phyloP scores from a whole-genome alignment of 495 filamentous ascomycete species.

The Penicillium cataractarum region DNA sequence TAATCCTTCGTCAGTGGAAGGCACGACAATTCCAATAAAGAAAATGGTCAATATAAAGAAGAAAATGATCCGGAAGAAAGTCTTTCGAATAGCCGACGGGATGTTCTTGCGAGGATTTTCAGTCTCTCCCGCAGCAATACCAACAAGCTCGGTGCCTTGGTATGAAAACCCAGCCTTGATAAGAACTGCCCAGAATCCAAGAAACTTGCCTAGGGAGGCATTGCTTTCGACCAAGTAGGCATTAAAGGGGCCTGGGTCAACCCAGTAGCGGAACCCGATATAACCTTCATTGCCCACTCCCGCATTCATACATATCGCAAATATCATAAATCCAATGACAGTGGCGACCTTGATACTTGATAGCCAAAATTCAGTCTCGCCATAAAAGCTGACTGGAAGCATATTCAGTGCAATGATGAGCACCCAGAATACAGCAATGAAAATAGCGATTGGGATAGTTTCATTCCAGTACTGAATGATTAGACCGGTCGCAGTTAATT shows the following conservation, averaged over 20 bases:
- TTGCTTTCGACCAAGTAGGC: conserved; percentile 59
- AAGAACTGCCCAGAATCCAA: conserved; percentile 41
- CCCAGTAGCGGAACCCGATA: conserved; percentile 63
- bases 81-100: conserved; percentile 64
- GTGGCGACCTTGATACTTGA: conserved; percentile 59
- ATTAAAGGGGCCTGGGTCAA: conserved; percentile 62
- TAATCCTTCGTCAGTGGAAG: conserved; percentile 41
- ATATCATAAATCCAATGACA: conserved; percentile 51
- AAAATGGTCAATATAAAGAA: conserved; percentile 66
- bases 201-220: conserved; percentile 51
- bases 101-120: conserved; percentile 63
- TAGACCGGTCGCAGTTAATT: conserved; percentile 66
- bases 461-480: conserved; percentile 70
- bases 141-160: conserved; percentile 65
- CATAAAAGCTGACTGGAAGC: conserved; percentile 51
- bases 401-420: conserved; percentile 62
- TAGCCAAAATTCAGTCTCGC: conserved; percentile 62
- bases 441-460: conserved; percentile 57
- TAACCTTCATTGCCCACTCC: conserved; percentile 58
- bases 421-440: conserved; percentile 68
- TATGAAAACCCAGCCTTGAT: conserved; percentile 63
- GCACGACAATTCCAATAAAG: conserved; percentile 67
- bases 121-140: conserved; percentile 66
- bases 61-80: conserved; percentile 69
- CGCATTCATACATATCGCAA: conserved; percentile 48